Evolutionary conservation across 2,329 filamentous ascomycete species (phyloP).

Genomic region (Alternaria tenuissima): DNA sequence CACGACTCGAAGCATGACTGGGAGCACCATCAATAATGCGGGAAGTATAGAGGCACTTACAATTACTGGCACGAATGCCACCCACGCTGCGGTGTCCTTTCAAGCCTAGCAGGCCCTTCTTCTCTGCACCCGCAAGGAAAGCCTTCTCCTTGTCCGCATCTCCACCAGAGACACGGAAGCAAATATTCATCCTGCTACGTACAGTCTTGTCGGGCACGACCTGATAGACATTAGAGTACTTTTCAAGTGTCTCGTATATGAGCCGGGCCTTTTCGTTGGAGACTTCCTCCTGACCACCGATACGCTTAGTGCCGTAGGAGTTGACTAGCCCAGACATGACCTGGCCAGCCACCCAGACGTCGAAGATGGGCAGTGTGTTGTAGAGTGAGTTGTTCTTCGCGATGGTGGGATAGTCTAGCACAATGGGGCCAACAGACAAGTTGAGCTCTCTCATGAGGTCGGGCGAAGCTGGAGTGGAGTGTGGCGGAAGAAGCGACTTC

Average conservation of each 20-base stretch:
- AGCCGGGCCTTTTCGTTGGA: constrained; percentile 76
- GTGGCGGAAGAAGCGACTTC: constrained; percentile 78
- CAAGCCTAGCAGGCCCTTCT: constrained; percentile 75
- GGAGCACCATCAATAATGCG: constrained; percentile 11
- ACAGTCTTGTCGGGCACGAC: constrained; percentile 78
- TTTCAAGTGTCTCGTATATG: constrained; percentile 81
- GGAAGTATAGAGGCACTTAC: constrained; percentile 44
- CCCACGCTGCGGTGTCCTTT: constrained; percentile 90
- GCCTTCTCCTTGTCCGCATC: constrained; percentile 76
- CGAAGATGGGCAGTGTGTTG: constrained; percentile 95
- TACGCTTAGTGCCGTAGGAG: constrained; percentile 70
- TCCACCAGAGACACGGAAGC: constrained; percentile 77
- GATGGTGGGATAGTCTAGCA: constrained; percentile 84
- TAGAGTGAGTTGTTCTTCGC: constrained; percentile 95
- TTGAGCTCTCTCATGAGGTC: constrained; percentile 75
- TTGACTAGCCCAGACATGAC: constrained; percentile 80
- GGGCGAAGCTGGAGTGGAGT: constrained; percentile 65
- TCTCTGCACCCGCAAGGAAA: constrained; percentile 78
- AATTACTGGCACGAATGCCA: constrained; percentile 86
- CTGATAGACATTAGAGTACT: constrained; percentile 74
- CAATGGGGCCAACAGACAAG: constrained; percentile 78
- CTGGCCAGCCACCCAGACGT: constrained; percentile 88
- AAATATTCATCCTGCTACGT: constrained; percentile 93
- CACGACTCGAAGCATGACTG: constrained; percentile 10
- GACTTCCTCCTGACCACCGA: constrained; percentile 78